Percentiles rank a stretch among this genome's conserved stretches.
Evolutionary conservation across 257 asterid genomes (phyloP).

Genomic region (Solanum bulbocastanum): DNA sequence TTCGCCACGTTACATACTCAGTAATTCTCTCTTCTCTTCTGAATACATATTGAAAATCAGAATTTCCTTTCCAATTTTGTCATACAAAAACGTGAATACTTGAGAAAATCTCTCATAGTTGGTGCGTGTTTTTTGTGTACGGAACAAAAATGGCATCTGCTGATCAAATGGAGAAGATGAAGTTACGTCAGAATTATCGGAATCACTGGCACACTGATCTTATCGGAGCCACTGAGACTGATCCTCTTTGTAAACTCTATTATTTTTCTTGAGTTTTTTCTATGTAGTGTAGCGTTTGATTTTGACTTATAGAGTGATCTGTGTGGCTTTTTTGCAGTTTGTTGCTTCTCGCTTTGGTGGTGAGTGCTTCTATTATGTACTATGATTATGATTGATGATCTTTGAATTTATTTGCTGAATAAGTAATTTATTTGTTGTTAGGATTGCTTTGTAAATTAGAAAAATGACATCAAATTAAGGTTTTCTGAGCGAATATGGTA

Average conservation of each 20-base stretch:
- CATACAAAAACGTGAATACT: neutral
- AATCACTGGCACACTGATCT: constrained; percentile 27
- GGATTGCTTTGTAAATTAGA: neutral
- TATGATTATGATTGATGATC: neutral
- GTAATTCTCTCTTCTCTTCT: neutral
- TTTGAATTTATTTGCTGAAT: neutral
- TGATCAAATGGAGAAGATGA: constrained; percentile 14
- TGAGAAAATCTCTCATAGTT: neutral
- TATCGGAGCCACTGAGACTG: constrained; percentile 6
- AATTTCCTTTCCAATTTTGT: neutral
- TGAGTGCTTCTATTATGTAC: constrained; percentile 1
- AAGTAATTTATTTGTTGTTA: neutral
- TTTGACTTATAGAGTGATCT: neutral
- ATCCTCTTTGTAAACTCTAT: constrained; percentile 18
- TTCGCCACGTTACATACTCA: neutral
- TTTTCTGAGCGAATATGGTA: neutral
- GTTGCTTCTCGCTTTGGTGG: constrained; percentile 27
- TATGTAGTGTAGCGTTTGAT: neutral
- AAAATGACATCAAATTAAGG: neutral
- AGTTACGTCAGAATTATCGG: constrained; percentile 12
- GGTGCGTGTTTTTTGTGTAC: neutral
- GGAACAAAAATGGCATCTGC: constrained; percentile 5
- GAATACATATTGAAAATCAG: neutral
- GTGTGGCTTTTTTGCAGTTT: constrained; percentile 16
- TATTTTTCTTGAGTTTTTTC: neutral